Percentiles rank a stretch among this genome's conserved stretches.
Conservation (phyloP, 2,329 filamentous ascomycete species). For the Penicillium sclerotigenum region DNA sequence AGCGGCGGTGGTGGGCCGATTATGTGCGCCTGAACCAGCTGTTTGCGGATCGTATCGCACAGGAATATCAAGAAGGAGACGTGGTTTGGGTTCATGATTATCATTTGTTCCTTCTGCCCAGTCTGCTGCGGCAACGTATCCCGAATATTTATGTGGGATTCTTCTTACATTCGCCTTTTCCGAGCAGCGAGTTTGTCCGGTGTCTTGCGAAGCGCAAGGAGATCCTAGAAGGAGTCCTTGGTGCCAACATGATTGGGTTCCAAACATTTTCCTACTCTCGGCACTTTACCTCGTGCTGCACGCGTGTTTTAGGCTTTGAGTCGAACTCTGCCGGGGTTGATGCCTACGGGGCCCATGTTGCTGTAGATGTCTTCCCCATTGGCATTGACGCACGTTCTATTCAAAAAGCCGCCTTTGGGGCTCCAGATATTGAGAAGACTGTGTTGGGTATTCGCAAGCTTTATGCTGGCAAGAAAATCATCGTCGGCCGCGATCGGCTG, state of each 20-base stretch:
- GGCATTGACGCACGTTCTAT: slow-evolving; percentile 86
- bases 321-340: slow-evolving; percentile 82
- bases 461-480: slow-evolving; percentile 89
- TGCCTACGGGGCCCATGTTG: slow-evolving; percentile 82
- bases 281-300: slow-evolving; percentile 93
- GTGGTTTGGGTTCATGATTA: slow-evolving; percentile 93
- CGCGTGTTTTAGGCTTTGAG: slow-evolving; percentile 83
- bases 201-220: slow-evolving; percentile 87
- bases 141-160: slow-evolving; percentile 93
- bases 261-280: slow-evolving; percentile 94
- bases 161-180: slow-evolving; percentile 91
- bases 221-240: slow-evolving; percentile 82
- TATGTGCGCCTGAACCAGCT: slow-evolving; percentile 91
- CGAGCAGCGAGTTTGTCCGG: slow-evolving; percentile 90
- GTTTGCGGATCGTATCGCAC: slow-evolving; percentile 84
- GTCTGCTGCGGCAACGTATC: slow-evolving; percentile 78
- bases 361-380: slow-evolving; percentile 90
- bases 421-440: slow-evolving; percentile 67
- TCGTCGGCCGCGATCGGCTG: slow-evolving; percentile 89
- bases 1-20: slow-evolving; percentile 83
- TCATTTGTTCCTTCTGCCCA: slow-evolving; percentile 84
- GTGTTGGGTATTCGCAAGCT: slow-evolving; percentile 68
- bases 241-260: slow-evolving; percentile 90
- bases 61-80: slow-evolving; percentile 88
- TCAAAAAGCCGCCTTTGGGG: slow-evolving; percentile 69